phyloP scores from a whole-genome alignment of 2,329 filamentous ascomycete species.

The Ophiostoma ips region DNA sequence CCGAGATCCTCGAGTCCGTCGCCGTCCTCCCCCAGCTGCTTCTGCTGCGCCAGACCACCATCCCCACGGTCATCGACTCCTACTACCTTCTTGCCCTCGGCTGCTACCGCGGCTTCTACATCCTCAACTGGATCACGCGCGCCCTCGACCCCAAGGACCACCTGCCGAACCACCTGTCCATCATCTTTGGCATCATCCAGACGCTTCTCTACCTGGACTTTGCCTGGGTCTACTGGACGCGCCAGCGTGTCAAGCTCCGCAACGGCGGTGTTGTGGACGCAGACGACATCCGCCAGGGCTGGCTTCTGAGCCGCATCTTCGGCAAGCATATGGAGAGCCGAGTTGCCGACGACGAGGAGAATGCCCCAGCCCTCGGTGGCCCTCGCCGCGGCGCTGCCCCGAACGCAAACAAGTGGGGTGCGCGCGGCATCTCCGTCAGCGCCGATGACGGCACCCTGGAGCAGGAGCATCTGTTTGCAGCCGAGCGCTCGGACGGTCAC shows the following conservation, averaged over 20 bases:
- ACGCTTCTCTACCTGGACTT: conserved; percentile 87
- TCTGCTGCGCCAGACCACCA: conserved; percentile 82
- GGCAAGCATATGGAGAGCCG: conserved; percentile 44
- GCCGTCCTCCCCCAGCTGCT: conserved; percentile 85
- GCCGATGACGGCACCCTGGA: conserved; percentile 48
- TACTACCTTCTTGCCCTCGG: conserved; percentile 85
- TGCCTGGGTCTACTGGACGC: conserved; percentile 89
- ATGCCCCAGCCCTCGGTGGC: conserved; percentile 40
- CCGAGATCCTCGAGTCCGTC: conserved; percentile 79
- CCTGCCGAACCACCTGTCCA: conserved; percentile 54
- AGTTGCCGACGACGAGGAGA: conserved; percentile 42
- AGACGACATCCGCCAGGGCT: conserved; percentile 74
- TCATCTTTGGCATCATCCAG: conserved; percentile 80
- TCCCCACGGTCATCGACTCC: conserved; percentile 93
- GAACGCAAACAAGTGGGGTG: conserved; percentile 46
- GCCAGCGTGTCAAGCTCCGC: conserved; percentile 86
- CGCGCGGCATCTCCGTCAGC: conserved; percentile 48
- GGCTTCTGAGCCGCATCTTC: conserved; percentile 68
- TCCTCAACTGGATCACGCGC: conserved; percentile 84
- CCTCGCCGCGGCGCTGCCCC: conserved; percentile 34
- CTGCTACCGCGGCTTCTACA: conserved; percentile 84
- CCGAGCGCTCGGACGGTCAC: conserved; percentile 22
- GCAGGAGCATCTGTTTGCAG: conserved; percentile 18
- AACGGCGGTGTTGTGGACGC: conserved; percentile 79
- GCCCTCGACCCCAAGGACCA: conserved; percentile 43